Evolutionary conservation across 352 stramenopile genomes (phyloP), one percentile per base, ranked within the genome.

Genomic region (Nannochloropsis limnetica): DNA sequence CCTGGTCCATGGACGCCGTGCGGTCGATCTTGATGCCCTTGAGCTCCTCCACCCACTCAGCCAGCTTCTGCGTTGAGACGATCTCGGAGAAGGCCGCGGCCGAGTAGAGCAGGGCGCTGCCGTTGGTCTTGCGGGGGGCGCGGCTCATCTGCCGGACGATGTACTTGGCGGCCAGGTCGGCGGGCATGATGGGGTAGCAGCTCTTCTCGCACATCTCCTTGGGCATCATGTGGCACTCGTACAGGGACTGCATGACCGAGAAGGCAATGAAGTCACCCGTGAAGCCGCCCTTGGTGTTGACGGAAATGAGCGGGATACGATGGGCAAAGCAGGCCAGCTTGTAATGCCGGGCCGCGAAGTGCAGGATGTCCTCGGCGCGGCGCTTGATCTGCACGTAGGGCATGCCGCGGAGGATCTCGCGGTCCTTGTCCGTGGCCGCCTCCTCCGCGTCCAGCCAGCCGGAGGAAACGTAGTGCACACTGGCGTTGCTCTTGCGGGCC

Each of bases 181-280:
- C 61, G 61, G 61, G 61, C 61, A 74, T 74, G 6, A 74, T 74
- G 3, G 61, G 61, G 61, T 74, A 74, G 61, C 61, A 74, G 61
- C 61, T 74, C 61, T 74, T 74, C 61, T 74, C 61, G 20, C 61
- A 74, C 61, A 74, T 74, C 61, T 74, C 61, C 61, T 74, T 74
- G 61, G 61, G 61, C 61, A 74, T 74, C 61, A 74, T 74, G 61
- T 74, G 61, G 25, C 61, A 31, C 61, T 74, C 61, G 61, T 25
- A 74, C n/a, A 74, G 61, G n/a, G 61, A 31, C 25, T 74, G 61
- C 61, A 74, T 74, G 61, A 74, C 61, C 11, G 61, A 74, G 61
- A 74, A 74, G 1, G 61, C 61, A 8, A 74, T 20, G 0, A 74
- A 74, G 25, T 74, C 61, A 29, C 61, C 61, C 61, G 61, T 74